These are phyloP conservation scores for Fraxinus paxiana DNA, from an alignment of 305 asterid species.

Conservation along the genomic window DNA sequence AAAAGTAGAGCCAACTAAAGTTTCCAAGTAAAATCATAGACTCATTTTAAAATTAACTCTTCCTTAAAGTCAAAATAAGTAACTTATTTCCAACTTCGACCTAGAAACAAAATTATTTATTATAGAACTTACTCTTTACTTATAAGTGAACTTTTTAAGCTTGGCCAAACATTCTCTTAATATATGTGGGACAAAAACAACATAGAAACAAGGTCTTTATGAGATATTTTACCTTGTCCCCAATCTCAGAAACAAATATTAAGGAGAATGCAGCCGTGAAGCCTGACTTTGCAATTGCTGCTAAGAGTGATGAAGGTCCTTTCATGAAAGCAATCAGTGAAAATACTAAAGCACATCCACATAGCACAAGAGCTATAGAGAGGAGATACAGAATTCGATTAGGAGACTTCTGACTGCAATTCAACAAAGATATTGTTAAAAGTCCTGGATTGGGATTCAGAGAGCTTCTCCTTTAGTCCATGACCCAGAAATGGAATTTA, in stretches of 20 bases:
- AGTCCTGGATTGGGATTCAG: slow-evolving; percentile 6
- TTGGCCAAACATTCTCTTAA: neutral
- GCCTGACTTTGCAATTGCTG: slow-evolving; percentile 66
- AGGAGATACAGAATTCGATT: slow-evolving; percentile 49
- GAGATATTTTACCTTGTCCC: slow-evolving; percentile 59
- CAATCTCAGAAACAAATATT: slow-evolving; percentile 75
- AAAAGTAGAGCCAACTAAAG: neutral
- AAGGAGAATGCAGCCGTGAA: slow-evolving; percentile 76
- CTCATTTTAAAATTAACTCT: neutral
- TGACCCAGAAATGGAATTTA: slow-evolving; percentile 1
- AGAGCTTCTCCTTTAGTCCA: slow-evolving; percentile 5
- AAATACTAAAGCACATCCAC: slow-evolving; percentile 54
- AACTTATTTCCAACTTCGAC: neutral
- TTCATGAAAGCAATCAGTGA: slow-evolving; percentile 45
- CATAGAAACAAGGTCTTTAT: neutral
- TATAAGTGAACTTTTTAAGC: neutral
- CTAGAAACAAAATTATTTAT: neutral
- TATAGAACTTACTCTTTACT: neutral
- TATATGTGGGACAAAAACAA: neutral
- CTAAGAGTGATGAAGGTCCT: slow-evolving; percentile 56
- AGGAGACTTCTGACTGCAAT: slow-evolving; percentile 50
- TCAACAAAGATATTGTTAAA: slow-evolving; percentile 23
- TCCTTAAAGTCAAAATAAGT: neutral
- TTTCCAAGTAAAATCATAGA: neutral
- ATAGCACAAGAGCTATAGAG: slow-evolving; percentile 57